These are phyloP conservation scores for Ceratocystis ficicola DNA, from an alignment of 2,329 filamentous ascomycete species.

Conservation along the genomic window DNA sequence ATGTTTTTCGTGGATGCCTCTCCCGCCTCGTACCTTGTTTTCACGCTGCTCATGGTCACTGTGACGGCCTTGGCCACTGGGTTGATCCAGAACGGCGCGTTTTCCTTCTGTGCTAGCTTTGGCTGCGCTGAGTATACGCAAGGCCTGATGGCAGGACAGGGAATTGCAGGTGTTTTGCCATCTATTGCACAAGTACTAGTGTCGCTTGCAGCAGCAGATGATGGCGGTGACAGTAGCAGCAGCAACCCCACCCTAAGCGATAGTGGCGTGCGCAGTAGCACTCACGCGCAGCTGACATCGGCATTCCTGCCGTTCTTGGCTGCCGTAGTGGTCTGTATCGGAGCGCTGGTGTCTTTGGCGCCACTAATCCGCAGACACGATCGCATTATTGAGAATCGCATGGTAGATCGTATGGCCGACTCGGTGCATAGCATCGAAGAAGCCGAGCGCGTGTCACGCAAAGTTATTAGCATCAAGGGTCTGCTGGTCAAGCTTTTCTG, in stretches of 20 bases:
- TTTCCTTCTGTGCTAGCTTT: conserved; percentile 81
- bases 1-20: conserved; percentile 50
- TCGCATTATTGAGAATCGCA: conserved; percentile 39
- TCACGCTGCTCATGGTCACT: conserved; percentile 72
- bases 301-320: conserved; percentile 88
- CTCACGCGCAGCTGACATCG: conserved; percentile 42
- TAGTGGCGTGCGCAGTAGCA: not conserved
- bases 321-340: conserved; percentile 61
- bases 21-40: conserved; percentile 59
- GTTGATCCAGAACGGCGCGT: conserved; percentile 84
- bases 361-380: conserved; percentile 55
- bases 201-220: conserved; percentile 43
- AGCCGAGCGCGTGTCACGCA: conserved; percentile 39
- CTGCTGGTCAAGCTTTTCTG: conserved; percentile 70
- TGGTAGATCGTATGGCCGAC: conserved; percentile 38
- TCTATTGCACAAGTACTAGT: conserved; percentile 76
- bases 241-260: conserved; percentile 24
- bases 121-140: conserved; percentile 82
- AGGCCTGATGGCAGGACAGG: conserved; percentile 91
- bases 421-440: conserved; percentile 42
- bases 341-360: conserved; percentile 60
- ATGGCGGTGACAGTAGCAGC: conserved; percentile 25
- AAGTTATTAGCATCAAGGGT: conserved; percentile 43
- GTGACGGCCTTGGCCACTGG: conserved; percentile 68
- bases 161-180: conserved; percentile 79